Evolutionary conservation across 805 yeast genomes (phyloP), one percentile per base, ranked within the genome.

Genomic region (Yamadazyma ubonensis): DNA sequence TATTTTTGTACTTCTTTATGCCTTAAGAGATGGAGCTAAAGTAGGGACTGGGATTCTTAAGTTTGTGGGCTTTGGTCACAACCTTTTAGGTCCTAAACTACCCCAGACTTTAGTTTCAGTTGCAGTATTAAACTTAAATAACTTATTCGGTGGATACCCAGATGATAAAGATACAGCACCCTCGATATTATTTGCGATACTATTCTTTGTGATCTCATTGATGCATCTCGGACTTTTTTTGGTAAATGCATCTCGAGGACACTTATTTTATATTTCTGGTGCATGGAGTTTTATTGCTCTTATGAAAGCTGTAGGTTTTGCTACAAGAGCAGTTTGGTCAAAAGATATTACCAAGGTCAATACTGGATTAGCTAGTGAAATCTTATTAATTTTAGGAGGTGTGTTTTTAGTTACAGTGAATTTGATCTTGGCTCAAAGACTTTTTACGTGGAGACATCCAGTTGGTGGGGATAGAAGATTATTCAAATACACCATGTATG

Each of bases 361-460:
- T 14, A 47, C 59, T 11, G 90, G 86, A 26, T 64, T 83, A 31
- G 71, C 85, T 2, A 66, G 79, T 1, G 75, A 71, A 34, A 77
- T 81, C 16, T 71, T 83, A 40, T 53, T 73, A 21, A 71, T 79
- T 50, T 64, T 80, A 5, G 79, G 86, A 4, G 68, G 75, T 14
- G 74, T 81, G 4, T 57, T 78, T 25, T 54, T 83, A 33, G 76
- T 78, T 16, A 70, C 82, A 2, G 69, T 78, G 50, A 80, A 79
- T 54, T 65, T 81, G 56, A 72, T 81, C 15, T 59, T 83, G 33
- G 86, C 86, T 3, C 88, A 83, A 57, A 75, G 90, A 59, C 64
- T 83, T 22, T 81, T 82, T 59, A 81, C 86, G 4, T 81, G 88
- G 85, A 70, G 82, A 55, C 89, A 84, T 55, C 90, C 91, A 10